Evolutionary conservation across 2,329 filamentous ascomycete species (phyloP).

Genomic region (Aspergillus glaucus): DNA sequence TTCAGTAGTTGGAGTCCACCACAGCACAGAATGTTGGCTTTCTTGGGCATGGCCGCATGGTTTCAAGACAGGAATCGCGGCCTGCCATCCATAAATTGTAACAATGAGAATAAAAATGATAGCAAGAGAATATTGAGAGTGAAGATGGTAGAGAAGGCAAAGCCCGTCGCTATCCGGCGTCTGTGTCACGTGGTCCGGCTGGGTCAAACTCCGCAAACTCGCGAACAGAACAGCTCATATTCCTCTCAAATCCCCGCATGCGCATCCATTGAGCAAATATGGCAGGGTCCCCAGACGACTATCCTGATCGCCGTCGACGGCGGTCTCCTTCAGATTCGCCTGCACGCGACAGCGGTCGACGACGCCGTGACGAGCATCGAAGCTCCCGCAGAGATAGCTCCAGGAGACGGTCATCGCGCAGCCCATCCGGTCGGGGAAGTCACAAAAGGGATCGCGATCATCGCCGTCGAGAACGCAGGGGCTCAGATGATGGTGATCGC

Average conservation of each 20-base stretch:
- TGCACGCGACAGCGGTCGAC: slow-evolving; percentile 16
- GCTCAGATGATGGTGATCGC: slow-evolving; percentile 20
- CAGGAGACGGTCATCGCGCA: slow-evolving; percentile 19
- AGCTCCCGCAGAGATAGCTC: slow-evolving; percentile 22
- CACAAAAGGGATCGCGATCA: slow-evolving; percentile 16
- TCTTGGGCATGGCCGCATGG: slow-evolving; percentile 44
- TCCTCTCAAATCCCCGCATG: neutral
- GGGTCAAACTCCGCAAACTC: neutral
- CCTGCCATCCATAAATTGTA: neutral
- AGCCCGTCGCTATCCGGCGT: neutral
- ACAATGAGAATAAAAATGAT: neutral
- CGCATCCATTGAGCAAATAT: neutral
- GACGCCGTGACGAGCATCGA: slow-evolving; percentile 19
- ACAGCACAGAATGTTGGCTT: slow-evolving; percentile 34
- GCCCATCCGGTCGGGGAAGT: slow-evolving; percentile 17
- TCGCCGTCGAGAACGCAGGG: slow-evolving; percentile 17
- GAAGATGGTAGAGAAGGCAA: neutral
- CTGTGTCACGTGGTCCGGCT: neutral
- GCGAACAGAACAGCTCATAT: neutral
- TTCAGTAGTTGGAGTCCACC: slow-evolving; percentile 31
- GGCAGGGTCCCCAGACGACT: slow-evolving; percentile 5
- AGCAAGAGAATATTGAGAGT: neutral
- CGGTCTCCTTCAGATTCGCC: slow-evolving; percentile 17
- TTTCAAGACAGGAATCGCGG: slow-evolving; percentile 17
- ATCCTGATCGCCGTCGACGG: slow-evolving; percentile 16